These are phyloP conservation scores for Rickenella mellea DNA, from an alignment of 768 basidiomycete species.

Conservation along the genomic window DNA sequence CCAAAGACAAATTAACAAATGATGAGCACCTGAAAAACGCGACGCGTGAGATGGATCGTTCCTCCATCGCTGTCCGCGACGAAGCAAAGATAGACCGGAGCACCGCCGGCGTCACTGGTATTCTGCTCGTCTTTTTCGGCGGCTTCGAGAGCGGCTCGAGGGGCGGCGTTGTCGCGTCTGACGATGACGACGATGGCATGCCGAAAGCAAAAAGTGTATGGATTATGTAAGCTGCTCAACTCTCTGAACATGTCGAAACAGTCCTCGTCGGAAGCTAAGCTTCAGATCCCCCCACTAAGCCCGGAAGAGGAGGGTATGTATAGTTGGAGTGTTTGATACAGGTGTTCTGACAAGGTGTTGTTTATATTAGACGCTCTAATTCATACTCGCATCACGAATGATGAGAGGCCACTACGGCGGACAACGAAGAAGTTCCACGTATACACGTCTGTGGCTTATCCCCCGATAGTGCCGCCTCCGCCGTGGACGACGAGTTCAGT, in stretches of 20 bases:
- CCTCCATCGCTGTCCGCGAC: constrained; percentile 71
- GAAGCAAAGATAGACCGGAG: constrained; percentile 81
- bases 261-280: too few species aligned
- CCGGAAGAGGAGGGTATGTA: constrained; percentile 16
- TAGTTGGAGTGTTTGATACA: not conserved
- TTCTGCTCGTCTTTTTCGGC: too few species aligned
- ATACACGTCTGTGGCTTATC: constrained; percentile 51
- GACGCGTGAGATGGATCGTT: constrained; percentile 73
- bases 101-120: constrained; percentile 78
- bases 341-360: constrained; percentile 7
- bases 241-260: too few species aligned
- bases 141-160: too few species aligned
- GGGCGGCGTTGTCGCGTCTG: too few species aligned
- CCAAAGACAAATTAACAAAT: constrained; percentile 1
- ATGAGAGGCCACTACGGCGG: constrained; percentile 69
- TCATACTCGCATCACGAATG: constrained; percentile 71
- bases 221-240: too few species aligned
- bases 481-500: constrained; percentile 23
- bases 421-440: constrained; percentile 76
- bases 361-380: constrained; percentile 59
- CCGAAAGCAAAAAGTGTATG: too few species aligned
- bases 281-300: constrained; percentile 8
- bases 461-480: constrained; percentile 29
- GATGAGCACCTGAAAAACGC: constrained; percentile 71
- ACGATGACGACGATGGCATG: too few species aligned